These are phyloP conservation scores for Metarhizium album DNA, from an alignment of 2,329 filamentous ascomycete genomes.

Conservation along the genomic window DNA sequence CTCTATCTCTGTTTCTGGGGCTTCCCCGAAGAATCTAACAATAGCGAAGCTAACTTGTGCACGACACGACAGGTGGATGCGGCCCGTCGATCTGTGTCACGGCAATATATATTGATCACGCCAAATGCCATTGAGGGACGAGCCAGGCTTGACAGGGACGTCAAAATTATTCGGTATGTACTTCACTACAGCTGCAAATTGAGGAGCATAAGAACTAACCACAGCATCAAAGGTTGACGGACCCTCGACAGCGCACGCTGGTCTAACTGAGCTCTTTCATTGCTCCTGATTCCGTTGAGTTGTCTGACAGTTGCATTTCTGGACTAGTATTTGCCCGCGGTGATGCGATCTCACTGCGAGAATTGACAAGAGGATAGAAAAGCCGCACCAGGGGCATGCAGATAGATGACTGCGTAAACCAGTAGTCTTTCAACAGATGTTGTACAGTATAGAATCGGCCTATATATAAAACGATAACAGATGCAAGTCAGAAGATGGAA, in stretches of 20 bases:
- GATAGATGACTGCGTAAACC: background rate
- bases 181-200: background rate
- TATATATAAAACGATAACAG: background rate
- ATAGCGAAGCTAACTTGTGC: conserved; percentile 3
- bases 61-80: conserved; percentile 62
- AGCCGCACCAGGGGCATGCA: background rate
- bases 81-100: conserved; percentile 74
- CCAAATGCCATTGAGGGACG: conserved; percentile 68
- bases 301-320: background rate
- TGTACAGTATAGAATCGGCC: background rate
- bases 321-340: background rate
- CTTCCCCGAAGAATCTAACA: background rate
- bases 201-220: background rate
- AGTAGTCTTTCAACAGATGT: background rate
- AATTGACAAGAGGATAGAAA: background rate
- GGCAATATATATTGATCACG: conserved; percentile 94
- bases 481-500: background rate
- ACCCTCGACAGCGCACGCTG: conserved; percentile 46
- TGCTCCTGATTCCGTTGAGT: too few relatives aligned
- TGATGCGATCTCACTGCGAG: background rate
- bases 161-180: conserved; percentile 63
- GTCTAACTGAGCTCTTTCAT: conserved; percentile 6
- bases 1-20: background rate
- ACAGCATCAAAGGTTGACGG: conserved; percentile 34
- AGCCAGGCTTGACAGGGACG: conserved; percentile 51